Evolutionary conservation across 176 grass and related monocot species (phyloP).

Genomic region (Elymus sibiricus): DNA sequence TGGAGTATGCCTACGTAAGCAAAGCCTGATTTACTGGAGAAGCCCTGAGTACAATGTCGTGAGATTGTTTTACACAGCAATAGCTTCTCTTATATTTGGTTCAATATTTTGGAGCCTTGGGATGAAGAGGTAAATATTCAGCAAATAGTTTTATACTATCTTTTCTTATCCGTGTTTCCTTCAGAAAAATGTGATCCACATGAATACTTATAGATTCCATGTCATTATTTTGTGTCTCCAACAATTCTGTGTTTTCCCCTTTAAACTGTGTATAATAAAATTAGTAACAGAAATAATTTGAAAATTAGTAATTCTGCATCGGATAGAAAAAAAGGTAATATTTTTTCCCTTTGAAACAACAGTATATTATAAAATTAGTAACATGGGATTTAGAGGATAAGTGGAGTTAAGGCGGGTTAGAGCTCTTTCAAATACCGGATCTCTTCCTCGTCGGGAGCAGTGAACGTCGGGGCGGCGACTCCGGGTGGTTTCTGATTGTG

Average conservation of each 20-base stretch:
- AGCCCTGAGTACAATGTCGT: slow-evolving; percentile 71
- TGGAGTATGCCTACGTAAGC: slow-evolving; percentile 45
- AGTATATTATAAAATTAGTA: not conserved
- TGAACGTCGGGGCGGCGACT: too few relatives aligned
- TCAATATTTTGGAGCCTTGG: slow-evolving; percentile 75
- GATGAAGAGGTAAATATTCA: slow-evolving; percentile 40
- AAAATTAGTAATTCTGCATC: not conserved
- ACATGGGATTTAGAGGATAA: not conserved
- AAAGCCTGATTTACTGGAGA: slow-evolving; percentile 79
- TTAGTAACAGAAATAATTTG: not conserved
- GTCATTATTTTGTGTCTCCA: not conserved
- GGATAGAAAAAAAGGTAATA: not conserved
- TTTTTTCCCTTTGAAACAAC: not conserved
- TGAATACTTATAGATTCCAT: not conserved
- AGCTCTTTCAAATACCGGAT: not conserved
- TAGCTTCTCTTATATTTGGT: slow-evolving; percentile 56
- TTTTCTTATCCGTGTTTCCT: not conserved
- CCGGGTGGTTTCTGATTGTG: too few relatives aligned
- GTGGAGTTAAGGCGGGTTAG: not conserved
- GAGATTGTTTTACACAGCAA: slow-evolving; percentile 56
- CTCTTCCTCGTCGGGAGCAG: too few relatives aligned
- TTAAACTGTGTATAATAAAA: not conserved
- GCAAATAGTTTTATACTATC: not conserved
- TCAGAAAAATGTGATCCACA: not conserved
- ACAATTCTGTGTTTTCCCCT: not conserved